phyloP scores from a whole-genome alignment of 2,329 filamentous ascomycete genomes.

The Seiridium unicorne region DNA sequence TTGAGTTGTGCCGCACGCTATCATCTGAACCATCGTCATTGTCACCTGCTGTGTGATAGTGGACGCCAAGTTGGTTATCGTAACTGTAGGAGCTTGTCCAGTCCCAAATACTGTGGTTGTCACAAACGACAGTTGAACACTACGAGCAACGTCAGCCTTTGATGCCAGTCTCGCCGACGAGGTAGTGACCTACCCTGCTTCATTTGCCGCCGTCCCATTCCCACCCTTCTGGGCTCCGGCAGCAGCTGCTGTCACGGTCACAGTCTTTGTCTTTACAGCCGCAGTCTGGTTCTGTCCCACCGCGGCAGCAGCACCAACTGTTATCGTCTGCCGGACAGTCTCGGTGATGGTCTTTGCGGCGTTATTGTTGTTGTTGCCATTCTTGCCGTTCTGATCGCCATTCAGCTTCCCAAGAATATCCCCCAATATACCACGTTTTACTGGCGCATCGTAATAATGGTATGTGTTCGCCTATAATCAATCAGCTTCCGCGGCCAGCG shows the following conservation, averaged over 20 bases:
- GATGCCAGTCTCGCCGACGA: neutral
- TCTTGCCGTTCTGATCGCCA: constrained; percentile 8
- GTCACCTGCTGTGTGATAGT: constrained; percentile 23
- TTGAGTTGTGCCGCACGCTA: constrained; percentile 22
- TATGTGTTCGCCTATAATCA: constrained; percentile 16
- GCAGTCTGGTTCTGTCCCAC: constrained; percentile 26
- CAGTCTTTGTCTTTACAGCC: constrained; percentile 19
- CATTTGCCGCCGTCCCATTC: neutral
- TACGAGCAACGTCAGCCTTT: constrained; percentile 12
- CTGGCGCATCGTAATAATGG: constrained; percentile 15
- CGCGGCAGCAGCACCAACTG: constrained; percentile 24
- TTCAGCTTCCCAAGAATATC: constrained; percentile 15
- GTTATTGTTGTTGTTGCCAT: constrained; percentile 11
- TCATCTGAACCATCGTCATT: constrained; percentile 26
- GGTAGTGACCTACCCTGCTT: constrained; percentile 3
- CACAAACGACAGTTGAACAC: constrained; percentile 32
- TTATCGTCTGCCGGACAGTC: constrained; percentile 33
- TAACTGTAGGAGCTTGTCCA: constrained; percentile 18
- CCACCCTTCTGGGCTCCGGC: constrained; percentile 8
- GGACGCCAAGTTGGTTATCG: constrained; percentile 8
- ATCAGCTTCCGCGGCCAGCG: constrained; percentile 10
- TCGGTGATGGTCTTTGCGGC: constrained; percentile 27
- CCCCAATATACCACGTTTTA: constrained; percentile 24
- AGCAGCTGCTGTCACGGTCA: constrained; percentile 21
- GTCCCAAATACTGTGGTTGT: constrained; percentile 32